Evolutionary conservation across 2,329 filamentous ascomycete genomes (phyloP).

Genomic region (Aspergillus sp.): DNA sequence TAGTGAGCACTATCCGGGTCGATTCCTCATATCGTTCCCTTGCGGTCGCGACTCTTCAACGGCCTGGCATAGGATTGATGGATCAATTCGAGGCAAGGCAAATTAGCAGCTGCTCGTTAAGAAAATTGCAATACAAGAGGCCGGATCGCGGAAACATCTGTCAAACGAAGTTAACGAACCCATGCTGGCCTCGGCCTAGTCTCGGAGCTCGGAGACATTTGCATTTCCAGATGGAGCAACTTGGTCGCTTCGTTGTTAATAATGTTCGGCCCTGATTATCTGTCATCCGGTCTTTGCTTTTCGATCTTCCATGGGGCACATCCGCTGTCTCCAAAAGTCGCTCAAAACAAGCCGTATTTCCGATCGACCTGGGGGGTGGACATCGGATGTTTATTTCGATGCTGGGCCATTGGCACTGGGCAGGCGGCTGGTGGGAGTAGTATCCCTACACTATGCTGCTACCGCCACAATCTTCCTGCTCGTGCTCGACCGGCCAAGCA

Average conservation of each 20-base stretch:
- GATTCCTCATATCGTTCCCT: no score
- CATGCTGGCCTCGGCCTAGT: constrained; percentile 10
- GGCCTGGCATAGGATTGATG: background rate
- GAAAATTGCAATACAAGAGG: background rate
- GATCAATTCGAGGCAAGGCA: background rate
- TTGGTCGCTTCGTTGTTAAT: constrained; percentile 6
- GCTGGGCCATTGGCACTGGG: no score
- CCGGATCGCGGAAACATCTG: constrained; percentile 17
- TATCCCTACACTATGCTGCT: no score
- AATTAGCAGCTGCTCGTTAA: background rate
- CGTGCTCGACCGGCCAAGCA: no score
- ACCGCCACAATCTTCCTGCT: no score
- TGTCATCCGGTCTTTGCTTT: constrained; percentile 1
- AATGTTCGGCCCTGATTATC: constrained; percentile 7
- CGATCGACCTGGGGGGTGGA: background rate
- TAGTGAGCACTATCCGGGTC: no score
- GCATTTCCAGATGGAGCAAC: constrained; percentile 10
- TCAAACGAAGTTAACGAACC: background rate
- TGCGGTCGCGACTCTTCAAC: background rate
- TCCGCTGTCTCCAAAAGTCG: background rate
- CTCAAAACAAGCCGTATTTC: constrained; percentile 16
- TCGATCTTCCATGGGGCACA: background rate
- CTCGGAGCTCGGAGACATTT: constrained; percentile 24
- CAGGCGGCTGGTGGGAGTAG: no score
- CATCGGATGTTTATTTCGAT: background rate